A percentile compares a stretch with the other conserved stretches of the same genome.
phyloP scores from a whole-genome alignment of 139 green algal genomes.

The Yamagishiella unicocca region DNA sequence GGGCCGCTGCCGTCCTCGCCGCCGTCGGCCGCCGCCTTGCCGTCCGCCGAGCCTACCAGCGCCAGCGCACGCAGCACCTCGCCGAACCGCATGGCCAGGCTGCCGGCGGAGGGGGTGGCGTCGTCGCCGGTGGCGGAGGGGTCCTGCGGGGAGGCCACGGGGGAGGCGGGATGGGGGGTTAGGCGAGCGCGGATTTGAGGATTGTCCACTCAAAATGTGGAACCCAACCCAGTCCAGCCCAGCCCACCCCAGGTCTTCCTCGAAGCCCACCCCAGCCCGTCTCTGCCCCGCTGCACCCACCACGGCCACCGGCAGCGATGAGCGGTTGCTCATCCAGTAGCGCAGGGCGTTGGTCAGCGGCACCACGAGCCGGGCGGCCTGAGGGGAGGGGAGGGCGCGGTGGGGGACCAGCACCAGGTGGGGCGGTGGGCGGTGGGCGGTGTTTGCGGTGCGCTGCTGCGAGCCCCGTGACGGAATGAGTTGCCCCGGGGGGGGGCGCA shows the following conservation, averaged over 20 bases:
- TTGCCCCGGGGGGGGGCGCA: too few relatives aligned
- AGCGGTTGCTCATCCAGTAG: conserved; percentile 49
- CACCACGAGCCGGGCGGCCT: conserved; percentile 31
- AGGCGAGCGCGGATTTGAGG: neutral
- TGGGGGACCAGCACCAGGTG: neutral
- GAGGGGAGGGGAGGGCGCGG: neutral
- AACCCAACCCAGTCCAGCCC: too few relatives aligned
- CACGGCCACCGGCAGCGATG: conserved; percentile 25
- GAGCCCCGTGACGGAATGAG: too few relatives aligned
- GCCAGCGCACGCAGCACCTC: conserved; percentile 26
- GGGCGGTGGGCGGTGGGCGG: neutral
- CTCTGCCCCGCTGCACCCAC: conserved; percentile 30
- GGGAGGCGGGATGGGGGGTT: neutral
- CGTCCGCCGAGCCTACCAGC: neutral
- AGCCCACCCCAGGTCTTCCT: too few relatives aligned
- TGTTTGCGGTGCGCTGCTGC: neutral
- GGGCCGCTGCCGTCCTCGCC: neutral
- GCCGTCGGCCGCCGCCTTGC: neutral
- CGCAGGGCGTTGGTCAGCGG: conserved; percentile 9
- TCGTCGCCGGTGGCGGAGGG: conserved; percentile 44
- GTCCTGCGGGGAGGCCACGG: conserved; percentile 33
- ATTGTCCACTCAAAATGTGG: too few relatives aligned
- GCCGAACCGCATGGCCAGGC: conserved; percentile 43
- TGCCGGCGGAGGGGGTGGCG: conserved; percentile 14
- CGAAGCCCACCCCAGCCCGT: neutral